Base-by-base conservation (phyloP, 2,329 filamentous ascomycete genomes). In the Hirsutella minnesotensis region DNA sequence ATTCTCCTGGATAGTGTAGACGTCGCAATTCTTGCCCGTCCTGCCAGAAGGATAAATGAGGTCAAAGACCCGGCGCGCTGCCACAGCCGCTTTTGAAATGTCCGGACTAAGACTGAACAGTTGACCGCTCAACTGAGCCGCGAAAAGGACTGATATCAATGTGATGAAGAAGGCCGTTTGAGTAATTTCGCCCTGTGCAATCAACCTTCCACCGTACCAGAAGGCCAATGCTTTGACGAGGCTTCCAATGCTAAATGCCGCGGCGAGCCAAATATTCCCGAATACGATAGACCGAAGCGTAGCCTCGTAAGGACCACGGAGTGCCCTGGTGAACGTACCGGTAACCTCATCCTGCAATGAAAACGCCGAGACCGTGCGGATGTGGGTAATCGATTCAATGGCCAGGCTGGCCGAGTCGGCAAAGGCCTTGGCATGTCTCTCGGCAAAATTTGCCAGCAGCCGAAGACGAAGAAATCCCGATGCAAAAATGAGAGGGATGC, bases 151-250 rank as follows among this genome's bases (percentile, higher is more conserved):
- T 4, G 82, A 72, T 5, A 83, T 70, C 4, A 86, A 68, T 8
- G 88, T 80, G 51, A 85, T 82, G 57, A 88, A 79, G 63, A 87
- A 88, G n/a, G 83, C 73, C 27, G 79, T 75, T 36, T 73, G 74
- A 3, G 64, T 68, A 50, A 82, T 82, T 44, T 75, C 64, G 4
- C 83, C 82, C 35, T 72, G 68, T 41, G 79, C 72, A 46, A 88
- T 84, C 48, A 79, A 76, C 51, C 76, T 81, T 0, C 82, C 73
- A 3, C 83, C 83, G 82, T 83, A 89, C 81, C 83, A 89, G 60
- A 86, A 88, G 1, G 82, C 80, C 42, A 89, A 73, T 0, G 82
- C 80, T 53, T 87, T 85, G 21, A 86, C 75, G 40, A 84, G 69
- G 53, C 81, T 83, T 18, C 78, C 74, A 9, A 73, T 65, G 48